A percentile compares a stretch with the other conserved stretches of the same genome.
These are phyloP conservation scores for Hirsutella minnesotensis DNA, from an alignment of 2,329 filamentous ascomycete genomes.

Conservation along the genomic window DNA sequence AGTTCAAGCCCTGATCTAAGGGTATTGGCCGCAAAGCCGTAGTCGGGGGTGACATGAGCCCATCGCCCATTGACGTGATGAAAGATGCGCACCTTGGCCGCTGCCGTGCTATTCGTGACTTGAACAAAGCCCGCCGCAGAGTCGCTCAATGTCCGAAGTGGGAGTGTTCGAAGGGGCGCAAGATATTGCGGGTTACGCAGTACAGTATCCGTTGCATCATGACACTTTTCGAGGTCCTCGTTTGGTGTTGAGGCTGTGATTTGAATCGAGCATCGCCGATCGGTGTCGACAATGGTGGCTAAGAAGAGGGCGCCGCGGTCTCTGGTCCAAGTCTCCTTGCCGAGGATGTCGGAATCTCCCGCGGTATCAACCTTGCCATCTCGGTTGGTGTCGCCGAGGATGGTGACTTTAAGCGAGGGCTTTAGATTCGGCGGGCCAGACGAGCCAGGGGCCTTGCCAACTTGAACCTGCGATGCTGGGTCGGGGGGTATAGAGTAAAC, in stretches of 20 bases:
- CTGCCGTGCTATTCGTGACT: slow-evolving; percentile 2
- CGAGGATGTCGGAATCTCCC: slow-evolving; percentile 9
- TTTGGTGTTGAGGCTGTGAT: slow-evolving; percentile 7
- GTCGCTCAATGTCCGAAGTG: slow-evolving; percentile 9
- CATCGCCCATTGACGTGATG: slow-evolving; percentile 11
- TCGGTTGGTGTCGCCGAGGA: slow-evolving; percentile 22
- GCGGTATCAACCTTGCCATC: slow-evolving; percentile 18
- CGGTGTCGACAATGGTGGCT: slow-evolving; percentile 21
- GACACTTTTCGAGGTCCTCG: slow-evolving; percentile 17
- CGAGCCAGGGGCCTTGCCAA: too few relatives aligned
- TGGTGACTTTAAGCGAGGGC: too few relatives aligned
- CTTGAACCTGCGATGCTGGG: too few relatives aligned
- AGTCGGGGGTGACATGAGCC: slow-evolving; percentile 12
- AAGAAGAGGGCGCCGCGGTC: slow-evolving; percentile 20
- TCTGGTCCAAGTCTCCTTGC: slow-evolving; percentile 14
- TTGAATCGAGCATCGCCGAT: slow-evolving; percentile 15
- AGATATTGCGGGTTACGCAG: slow-evolving; percentile 17
- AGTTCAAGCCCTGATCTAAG: slow-evolving; percentile 20
- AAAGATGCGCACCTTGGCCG: slow-evolving; percentile 17
- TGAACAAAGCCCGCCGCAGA: slow-evolving; percentile 9
- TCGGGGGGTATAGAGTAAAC: too few relatives aligned
- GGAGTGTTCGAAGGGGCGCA: slow-evolving; percentile 19
- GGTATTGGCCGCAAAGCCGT: slow-evolving; percentile 15
- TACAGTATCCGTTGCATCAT: slow-evolving; percentile 23
- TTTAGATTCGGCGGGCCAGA: too few relatives aligned